phyloP scores from a whole-genome alignment of 2,329 filamentous ascomycete species.

The Parasarocladium wereldwijsianum region DNA sequence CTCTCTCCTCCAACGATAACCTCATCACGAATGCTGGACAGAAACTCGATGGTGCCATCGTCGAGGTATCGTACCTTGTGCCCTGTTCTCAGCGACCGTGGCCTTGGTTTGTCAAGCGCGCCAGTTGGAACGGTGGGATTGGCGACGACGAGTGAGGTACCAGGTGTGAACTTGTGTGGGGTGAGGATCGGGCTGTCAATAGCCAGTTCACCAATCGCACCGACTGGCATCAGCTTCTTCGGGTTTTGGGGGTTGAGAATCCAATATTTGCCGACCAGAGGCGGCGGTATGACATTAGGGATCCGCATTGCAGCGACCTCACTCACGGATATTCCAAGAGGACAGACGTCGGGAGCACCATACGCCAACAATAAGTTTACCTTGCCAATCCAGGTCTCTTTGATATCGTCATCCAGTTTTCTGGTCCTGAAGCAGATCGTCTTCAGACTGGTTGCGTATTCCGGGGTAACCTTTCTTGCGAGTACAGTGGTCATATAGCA shows the following conservation, averaged over 20 bases:
- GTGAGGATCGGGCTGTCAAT: constrained; percentile 33
- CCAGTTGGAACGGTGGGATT: constrained; percentile 7
- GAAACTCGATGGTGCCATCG: constrained; percentile 31
- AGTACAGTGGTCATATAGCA: constrained; percentile 44
- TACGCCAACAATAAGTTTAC: constrained; percentile 34
- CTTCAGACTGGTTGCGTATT: constrained; percentile 20
- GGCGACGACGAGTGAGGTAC: constrained; percentile 14
- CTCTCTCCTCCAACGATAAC: constrained; percentile 21
- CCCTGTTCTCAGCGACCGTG: constrained; percentile 32
- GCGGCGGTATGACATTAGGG: constrained; percentile 28
- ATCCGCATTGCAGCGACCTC: constrained; percentile 22
- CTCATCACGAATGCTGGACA: constrained; percentile 27
- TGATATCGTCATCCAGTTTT: constrained; percentile 33
- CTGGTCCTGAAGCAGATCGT: constrained; percentile 32
- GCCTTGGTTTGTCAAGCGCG: constrained; percentile 12
- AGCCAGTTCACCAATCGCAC: constrained; percentile 41
- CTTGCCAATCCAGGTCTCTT: constrained; percentile 28
- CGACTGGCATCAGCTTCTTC: constrained; percentile 34
- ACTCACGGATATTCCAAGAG: constrained; percentile 33
- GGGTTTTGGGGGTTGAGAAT: constrained; percentile 37
- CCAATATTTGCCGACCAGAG: constrained; percentile 34
- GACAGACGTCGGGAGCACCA: constrained; percentile 34
- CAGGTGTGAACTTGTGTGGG: constrained; percentile 19
- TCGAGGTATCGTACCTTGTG: constrained; percentile 34
- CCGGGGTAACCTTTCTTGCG: constrained; percentile 27